A percentile compares a stretch with the other conserved stretches of the same genome.
These are phyloP conservation scores for Corymbia calophylla DNA, from an alignment of 441 rosid species.

Conservation along the genomic window DNA sequence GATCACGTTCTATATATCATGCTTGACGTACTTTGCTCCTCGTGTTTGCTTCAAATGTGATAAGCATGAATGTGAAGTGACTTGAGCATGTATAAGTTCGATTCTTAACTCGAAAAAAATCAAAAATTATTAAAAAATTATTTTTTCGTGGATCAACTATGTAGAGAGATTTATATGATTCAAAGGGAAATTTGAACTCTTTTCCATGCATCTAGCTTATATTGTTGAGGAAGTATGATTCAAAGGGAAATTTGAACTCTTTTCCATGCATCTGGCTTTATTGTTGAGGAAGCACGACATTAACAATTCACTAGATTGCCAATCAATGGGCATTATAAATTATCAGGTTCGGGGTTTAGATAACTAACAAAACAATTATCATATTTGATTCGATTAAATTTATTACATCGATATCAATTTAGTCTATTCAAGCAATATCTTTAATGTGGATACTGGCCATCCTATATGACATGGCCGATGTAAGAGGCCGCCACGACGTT, in stretches of 20 bases:
- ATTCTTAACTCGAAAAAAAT: no score
- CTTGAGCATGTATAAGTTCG: no score
- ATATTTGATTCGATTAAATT: no score
- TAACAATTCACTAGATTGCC: neutral
- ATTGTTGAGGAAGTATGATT: neutral
- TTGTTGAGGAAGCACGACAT: neutral
- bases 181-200: neutral
- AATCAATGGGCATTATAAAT: neutral
- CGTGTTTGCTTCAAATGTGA: no score
- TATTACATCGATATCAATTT: no score
- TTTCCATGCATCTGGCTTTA: neutral
- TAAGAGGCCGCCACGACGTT: accelerated
- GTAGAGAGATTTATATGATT: no score
- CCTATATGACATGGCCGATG: neutral
- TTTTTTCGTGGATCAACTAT: no score
- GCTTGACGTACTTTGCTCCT: accelerated
- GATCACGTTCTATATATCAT: no score
- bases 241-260: neutral
- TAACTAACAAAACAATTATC: neutral
- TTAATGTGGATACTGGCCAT: accelerated
- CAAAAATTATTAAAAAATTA: no score
- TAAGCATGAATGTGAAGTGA: no score
- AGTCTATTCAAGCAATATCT: accelerated
- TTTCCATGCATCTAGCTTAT: neutral
- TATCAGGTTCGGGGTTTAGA: neutral